Evolutionary conservation across 106 monocot species (phyloP).

Genomic region (Alisma plantagoaquatica): DNA sequence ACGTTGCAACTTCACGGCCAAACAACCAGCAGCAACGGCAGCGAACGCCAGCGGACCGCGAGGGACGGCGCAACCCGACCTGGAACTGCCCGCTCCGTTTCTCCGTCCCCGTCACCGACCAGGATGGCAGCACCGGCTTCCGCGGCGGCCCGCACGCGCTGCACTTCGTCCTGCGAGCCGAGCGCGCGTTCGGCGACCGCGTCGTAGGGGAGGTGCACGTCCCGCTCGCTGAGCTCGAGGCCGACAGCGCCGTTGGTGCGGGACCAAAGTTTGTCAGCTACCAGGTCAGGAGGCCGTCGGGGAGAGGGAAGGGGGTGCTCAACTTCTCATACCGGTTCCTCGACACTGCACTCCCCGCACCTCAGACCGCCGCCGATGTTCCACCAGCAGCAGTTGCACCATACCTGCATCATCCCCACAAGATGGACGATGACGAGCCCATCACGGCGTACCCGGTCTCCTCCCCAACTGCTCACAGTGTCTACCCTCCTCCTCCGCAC

Average conservation of each 20-base stretch:
- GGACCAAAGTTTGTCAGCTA: constrained; percentile 35
- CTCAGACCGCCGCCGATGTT: no score
- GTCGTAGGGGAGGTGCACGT: constrained; percentile 44
- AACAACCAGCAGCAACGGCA: constrained; percentile 20
- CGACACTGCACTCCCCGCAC: constrained; percentile 9
- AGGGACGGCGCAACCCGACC: constrained; percentile 32
- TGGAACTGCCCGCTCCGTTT: constrained; percentile 32
- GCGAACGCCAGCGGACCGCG: constrained; percentile 32
- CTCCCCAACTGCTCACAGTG: neutral
- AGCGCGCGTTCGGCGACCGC: constrained; percentile 43
- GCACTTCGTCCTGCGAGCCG: constrained; percentile 37
- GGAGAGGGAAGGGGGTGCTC: constrained; percentile 51
- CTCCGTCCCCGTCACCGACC: neutral
- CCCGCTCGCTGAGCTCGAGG: constrained; percentile 34
- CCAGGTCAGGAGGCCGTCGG: constrained; percentile 50
- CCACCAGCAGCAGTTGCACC: neutral
- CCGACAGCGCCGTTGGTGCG: constrained; percentile 5
- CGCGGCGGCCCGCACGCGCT: constrained; percentile 7
- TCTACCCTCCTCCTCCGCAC: neutral
- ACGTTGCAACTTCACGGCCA: no score
- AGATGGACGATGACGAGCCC: constrained; percentile 1
- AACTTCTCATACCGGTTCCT: constrained; percentile 43
- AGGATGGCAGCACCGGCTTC: constrained; percentile 3
- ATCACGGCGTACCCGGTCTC: constrained; percentile 16
- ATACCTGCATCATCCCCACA: neutral